Evolutionary conservation across 2,329 filamentous ascomycete species (phyloP).

Genomic region (Clarireedia monteithiana): DNA sequence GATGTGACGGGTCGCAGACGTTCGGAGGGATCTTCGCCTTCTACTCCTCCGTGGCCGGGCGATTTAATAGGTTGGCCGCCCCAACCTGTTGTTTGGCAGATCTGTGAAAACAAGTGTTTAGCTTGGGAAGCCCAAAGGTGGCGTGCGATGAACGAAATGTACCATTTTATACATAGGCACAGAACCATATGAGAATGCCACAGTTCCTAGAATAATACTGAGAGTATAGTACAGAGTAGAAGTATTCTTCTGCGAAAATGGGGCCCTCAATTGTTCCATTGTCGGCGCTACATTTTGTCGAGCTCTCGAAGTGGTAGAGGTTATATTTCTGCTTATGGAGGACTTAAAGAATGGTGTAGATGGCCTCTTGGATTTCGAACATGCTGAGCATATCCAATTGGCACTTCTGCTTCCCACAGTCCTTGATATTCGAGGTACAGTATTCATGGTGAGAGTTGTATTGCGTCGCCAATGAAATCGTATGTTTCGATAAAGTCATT

Average conservation of each 20-base stretch:
- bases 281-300: conserved; percentile 35
- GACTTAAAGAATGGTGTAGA: conserved; percentile 20
- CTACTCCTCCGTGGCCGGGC: conserved; percentile 52
- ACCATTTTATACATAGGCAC: conserved; percentile 87
- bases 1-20: conserved; percentile 74
- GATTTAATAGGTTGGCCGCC: conserved; percentile 87
- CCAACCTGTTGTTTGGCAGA: conserved; percentile 83
- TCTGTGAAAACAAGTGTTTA: conserved; percentile 37
- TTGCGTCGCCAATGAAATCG: not conserved
- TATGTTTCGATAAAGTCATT: not conserved
- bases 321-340: conserved; percentile 18
- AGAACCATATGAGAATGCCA: conserved; percentile 73
- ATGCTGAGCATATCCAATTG: conserved; percentile 27
- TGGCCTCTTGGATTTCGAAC: conserved; percentile 13
- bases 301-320: conserved; percentile 22
- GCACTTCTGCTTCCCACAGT: conserved; percentile 19
- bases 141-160: conserved; percentile 14
- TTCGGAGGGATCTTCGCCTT: conserved; percentile 57
- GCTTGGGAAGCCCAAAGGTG: not conserved
- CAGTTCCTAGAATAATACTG: conserved; percentile 70
- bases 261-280: conserved; percentile 57
- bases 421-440: conserved; percentile 16
- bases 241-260: conserved; percentile 60
- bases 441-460: conserved; percentile 8
- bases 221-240: conserved; percentile 67